Conservation (phyloP, 345 rosid species). For the Zanthoxylum bungeanum region DNA sequence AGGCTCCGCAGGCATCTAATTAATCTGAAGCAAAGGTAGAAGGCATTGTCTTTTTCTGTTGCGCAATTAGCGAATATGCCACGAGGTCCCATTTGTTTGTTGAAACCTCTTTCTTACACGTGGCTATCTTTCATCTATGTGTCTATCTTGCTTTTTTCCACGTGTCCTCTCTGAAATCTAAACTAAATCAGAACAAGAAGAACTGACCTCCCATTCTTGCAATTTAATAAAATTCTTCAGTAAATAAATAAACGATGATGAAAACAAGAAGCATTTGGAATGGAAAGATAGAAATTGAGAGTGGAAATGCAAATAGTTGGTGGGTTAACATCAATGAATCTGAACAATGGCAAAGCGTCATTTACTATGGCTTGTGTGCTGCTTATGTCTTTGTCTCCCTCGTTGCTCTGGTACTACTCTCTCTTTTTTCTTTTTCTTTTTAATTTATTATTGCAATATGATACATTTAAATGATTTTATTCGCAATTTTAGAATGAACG, state of each 20-base stretch:
- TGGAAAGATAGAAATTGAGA: background rate
- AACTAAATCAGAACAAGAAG: background rate
- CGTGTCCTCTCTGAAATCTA: background rate
- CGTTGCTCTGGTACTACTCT: constrained; percentile 46
- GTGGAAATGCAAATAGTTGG: constrained; percentile 30
- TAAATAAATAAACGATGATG: constrained; percentile 4
- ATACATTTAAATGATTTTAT: background rate
- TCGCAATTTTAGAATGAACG: background rate
- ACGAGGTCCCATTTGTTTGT: background rate
- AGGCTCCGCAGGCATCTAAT: too few relatives aligned
- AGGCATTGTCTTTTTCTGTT: constrained; percentile 11
- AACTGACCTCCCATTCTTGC: background rate
- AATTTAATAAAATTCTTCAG: background rate
- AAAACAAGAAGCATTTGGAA: constrained; percentile 14
- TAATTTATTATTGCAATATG: background rate
- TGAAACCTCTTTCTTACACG: constrained; percentile 4
- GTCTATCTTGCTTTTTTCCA: constrained; percentile 10
- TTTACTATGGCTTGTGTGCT: constrained; percentile 41
- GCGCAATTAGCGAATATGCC: constrained; percentile 33
- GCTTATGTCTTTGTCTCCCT: constrained; percentile 53
- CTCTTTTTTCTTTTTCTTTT: background rate
- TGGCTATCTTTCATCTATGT: background rate
- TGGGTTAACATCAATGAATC: constrained; percentile 55
- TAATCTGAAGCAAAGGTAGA: background rate
- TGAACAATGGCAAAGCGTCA: constrained; percentile 50